Evolutionary conservation across 2,329 filamentous ascomycete species (phyloP).

Genomic region (Microsporum audouinii): DNA sequence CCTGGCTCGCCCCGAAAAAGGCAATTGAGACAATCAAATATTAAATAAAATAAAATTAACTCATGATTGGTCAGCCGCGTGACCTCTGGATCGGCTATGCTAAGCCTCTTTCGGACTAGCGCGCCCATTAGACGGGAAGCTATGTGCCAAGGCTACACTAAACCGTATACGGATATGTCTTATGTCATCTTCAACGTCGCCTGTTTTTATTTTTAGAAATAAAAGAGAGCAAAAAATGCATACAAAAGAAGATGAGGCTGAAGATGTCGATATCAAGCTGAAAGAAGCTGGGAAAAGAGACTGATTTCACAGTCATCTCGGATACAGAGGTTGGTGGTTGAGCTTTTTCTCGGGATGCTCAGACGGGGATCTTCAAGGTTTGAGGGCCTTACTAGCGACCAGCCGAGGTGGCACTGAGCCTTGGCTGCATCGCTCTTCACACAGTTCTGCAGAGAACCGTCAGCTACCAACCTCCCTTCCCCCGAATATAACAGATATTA

Average conservation of each 20-base stretch:
- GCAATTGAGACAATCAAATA: slow-evolving; percentile 1
- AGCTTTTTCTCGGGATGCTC: background rate
- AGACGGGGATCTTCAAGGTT: background rate
- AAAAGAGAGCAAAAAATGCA: background rate
- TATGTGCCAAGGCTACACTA: background rate
- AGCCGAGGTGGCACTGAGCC: background rate
- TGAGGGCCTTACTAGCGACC: background rate
- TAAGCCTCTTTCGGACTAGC: background rate
- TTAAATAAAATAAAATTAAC: background rate
- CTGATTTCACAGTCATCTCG: background rate
- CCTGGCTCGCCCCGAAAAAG: background rate
- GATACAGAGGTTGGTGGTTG: background rate
- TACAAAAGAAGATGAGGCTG: background rate
- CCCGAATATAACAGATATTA: background rate
- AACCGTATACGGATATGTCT: background rate
- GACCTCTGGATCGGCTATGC: background rate
- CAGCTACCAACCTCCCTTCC: background rate
- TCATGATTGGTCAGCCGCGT: slow-evolving; percentile 1
- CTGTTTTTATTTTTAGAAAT: background rate
- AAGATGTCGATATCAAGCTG: background rate
- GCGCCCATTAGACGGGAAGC: background rate
- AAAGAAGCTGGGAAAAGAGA: background rate
- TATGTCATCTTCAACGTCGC: background rate
- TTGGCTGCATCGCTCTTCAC: background rate
- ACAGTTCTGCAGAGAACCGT: background rate